Conservation (phyloP, 2,329 filamentous ascomycete species). For the Cadophora gregata region DNA sequence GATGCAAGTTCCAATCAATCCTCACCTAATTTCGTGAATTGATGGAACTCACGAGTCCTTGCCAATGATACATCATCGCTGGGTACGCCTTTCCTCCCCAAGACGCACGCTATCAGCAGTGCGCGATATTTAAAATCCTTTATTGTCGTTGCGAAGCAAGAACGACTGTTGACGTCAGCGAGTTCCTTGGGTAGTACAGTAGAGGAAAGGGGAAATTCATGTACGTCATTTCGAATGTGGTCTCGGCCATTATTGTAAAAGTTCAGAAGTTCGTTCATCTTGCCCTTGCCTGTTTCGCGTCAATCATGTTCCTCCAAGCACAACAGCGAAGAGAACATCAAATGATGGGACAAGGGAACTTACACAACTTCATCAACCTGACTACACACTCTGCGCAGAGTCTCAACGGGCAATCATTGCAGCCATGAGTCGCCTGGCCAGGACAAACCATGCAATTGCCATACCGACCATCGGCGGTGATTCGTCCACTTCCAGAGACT, state of each 20-base stretch:
- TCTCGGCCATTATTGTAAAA: neutral
- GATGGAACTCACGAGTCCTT: neutral
- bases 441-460: conserved; percentile 32
- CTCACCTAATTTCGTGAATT: no score
- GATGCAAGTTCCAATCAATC: no score
- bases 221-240: conserved; percentile 33
- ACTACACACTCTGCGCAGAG: conserved; percentile 28
- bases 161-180: conserved; percentile 20
- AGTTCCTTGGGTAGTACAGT: neutral
- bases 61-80: neutral
- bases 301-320: neutral
- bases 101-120: neutral
- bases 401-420: conserved; percentile 28
- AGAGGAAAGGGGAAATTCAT: neutral
- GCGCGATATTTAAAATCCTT: conserved; percentile 19
- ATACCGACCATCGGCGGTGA: conserved; percentile 4
- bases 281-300: conserved; percentile 24
- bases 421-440: conserved; percentile 14
- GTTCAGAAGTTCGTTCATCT: conserved; percentile 25
- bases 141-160: conserved; percentile 25
- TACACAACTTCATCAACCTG: conserved; percentile 19
- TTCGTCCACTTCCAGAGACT: neutral
- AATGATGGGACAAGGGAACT: no score
- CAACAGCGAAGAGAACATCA: no score
- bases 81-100: neutral